A percentile compares a stretch with the other conserved stretches of the same genome.
Evolutionary conservation across 2,329 filamentous ascomycete genomes (phyloP).

Genomic region (Trichoderma hamatum): DNA sequence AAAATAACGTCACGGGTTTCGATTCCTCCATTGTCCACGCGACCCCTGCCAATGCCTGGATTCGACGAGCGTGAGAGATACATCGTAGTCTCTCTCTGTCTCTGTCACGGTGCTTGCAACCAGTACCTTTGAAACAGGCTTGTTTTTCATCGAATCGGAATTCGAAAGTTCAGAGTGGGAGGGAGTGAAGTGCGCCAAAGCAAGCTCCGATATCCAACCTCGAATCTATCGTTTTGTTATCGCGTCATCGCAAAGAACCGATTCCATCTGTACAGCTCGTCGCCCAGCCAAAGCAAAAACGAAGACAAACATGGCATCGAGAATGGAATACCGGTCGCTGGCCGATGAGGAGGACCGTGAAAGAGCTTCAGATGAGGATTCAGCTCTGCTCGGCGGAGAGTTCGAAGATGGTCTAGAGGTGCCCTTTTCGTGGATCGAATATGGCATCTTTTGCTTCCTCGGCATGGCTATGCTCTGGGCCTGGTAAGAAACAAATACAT

Average conservation of each 20-base stretch:
- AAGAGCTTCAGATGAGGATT: slow-evolving; percentile 12
- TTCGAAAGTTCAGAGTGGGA: background rate
- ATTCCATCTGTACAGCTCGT: background rate
- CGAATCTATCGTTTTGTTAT: background rate
- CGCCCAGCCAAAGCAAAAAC: background rate
- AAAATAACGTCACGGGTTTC: slow-evolving; percentile 4
- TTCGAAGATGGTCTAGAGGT: slow-evolving; percentile 44
- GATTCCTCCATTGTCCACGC: background rate
- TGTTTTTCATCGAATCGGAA: background rate
- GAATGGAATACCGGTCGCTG: slow-evolving; percentile 39
- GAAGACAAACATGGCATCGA: background rate
- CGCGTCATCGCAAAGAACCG: background rate
- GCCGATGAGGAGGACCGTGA: slow-evolving; percentile 26
- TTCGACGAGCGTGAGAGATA: background rate
- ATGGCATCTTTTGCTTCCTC: slow-evolving; percentile 79
- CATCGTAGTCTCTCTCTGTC: background rate
- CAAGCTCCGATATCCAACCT: background rate
- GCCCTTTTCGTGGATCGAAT: slow-evolving; percentile 83
- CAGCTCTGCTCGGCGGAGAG: slow-evolving; percentile 14
- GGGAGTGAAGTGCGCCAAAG: background rate
- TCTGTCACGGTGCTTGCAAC: background rate
- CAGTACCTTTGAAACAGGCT: background rate
- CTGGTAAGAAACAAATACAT: slow-evolving; percentile 64
- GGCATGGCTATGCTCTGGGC: slow-evolving; percentile 97
- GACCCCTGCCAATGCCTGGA: slow-evolving; percentile 12